These are phyloP conservation scores for Dichotomopilus funicola DNA, from an alignment of 2,329 filamentous ascomycete species.

Conservation along the genomic window DNA sequence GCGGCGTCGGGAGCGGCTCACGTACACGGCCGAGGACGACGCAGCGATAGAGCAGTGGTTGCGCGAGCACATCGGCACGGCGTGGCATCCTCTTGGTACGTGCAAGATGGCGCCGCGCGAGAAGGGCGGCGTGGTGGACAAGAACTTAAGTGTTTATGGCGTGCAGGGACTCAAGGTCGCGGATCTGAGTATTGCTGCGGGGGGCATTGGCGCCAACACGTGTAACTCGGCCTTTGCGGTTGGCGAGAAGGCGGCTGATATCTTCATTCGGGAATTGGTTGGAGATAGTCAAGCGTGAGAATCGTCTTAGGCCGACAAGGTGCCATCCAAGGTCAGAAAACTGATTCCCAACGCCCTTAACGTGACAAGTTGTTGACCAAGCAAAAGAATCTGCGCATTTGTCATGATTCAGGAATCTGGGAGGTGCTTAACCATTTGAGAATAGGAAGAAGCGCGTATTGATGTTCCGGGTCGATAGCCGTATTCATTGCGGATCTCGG, in stretches of 20 bases:
- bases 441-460: no score
- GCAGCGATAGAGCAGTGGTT: conserved; percentile 39
- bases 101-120: conserved; percentile 39
- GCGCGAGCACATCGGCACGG: conserved; percentile 33
- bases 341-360: no score
- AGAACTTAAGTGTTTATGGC: conserved; percentile 37
- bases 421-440: no score
- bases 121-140: conserved; percentile 38
- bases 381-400: no score
- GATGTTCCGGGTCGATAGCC: no score
- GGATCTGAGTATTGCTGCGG: conserved; percentile 32
- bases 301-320: no score
- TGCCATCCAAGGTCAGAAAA: no score
- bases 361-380: no score
- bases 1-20: conserved; percentile 22
- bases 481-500: no score
- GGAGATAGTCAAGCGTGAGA: no score
- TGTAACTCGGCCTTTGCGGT: conserved; percentile 38
- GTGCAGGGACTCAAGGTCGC: conserved; percentile 35
- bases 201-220: conserved; percentile 40
- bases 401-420: no score
- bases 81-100: conserved; percentile 41
- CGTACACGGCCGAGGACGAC: conserved; percentile 44
- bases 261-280: conserved; percentile 11
- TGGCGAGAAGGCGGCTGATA: conserved; percentile 36